Evolutionary conservation across 257 asterid species (phyloP), one percentile per base, ranked within the genome.

Genomic region (Verbascum thapsus): DNA sequence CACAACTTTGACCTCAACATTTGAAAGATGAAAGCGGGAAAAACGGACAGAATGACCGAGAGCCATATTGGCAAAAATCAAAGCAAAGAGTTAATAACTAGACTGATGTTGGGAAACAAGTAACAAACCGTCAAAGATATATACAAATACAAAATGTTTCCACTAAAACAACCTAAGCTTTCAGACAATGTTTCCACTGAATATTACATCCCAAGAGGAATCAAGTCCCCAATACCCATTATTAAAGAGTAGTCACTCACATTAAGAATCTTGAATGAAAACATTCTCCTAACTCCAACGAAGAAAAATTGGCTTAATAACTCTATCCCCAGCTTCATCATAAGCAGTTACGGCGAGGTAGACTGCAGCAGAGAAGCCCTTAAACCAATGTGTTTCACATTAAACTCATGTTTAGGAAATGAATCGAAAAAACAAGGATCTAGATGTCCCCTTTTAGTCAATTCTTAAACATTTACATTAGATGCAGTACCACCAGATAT

Each of bases 181-280:
- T 63, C 26, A 22, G 18, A 44, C 58, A 47, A 39, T 40, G 44
- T 72, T 60, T 64, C 32, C 67, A 67, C 10, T 34, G 23, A 43
- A 57, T 42, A 45, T 53, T 42, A 58, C 60, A 55, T 68, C 51
- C 35, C n/a, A 44, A 67, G 37, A 43, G 22, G 44, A 23, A 20
- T 20, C 16, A 13, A 23, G 37, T 20, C 48, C 38, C 10, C 12
- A 7, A 22, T 42, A 38, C 56, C 48, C 32, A 55, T 35, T 15
- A 50, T 1, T 6, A 32, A 50, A 10, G 41, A n/a, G 15, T 8
- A 17, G 45, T 59, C 17, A 19, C 54, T 45, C 53, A 32, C 16
- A 23, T 38, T 42, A 48, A 45, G 52, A 64, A 61, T 69, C 76
- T 65, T 43, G n/a, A 69, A 23, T 13, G 49, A 39, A 45, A 44